Base-by-base conservation (phyloP, 148 eudicot species). In the Polygonum maritimum region DNA sequence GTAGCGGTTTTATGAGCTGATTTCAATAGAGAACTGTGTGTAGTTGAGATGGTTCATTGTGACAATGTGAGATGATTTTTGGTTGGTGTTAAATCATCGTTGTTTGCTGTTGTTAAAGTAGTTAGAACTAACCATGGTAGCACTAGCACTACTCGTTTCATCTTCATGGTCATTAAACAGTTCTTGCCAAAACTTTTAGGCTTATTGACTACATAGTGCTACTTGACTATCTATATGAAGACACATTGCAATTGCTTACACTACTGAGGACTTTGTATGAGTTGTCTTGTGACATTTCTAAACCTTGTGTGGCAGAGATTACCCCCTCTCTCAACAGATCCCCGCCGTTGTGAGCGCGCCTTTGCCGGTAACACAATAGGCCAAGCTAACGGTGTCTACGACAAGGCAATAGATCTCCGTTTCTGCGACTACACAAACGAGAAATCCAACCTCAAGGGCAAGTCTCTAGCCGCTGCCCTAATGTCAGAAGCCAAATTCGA, bases 381-480 rank as follows among this genome's bases (percentile, higher is more conserved):
- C 76, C 99, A 95, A 81, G 99, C 99, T 15, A 95, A 95, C 84
- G 99, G 99, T 40, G 99, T 95, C 67, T 95, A 92, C 77, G 99
- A 95, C 78, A 95, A 92, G 80, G 82, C 96, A 26, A 86, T 95
- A 76, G 99, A 95, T 86, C 92, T 95, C 45, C 96, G 99, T 38
- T 89, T 83, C 55, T 95, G 99, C 49, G 96, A 95, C 80, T 95
- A 85, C 74, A 81, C 94, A 48, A 92, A 92, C 79, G 99, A 95
- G 14, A 90, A 95, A 76, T 75, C 85, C 58, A 89, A 95, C 76
- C 99, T 95, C 76, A 95, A 92, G 81, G 99, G 99, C 69, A 95
- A 95, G 82, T 80, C 99, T 77, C 89, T 95, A 26, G 79, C 99
- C 0, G 99, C 99, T 15, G 99, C 99, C 41, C 99, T 95, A 77